Conservation (phyloP, 805 yeast species). For the Wickerhamiella galacta region DNA sequence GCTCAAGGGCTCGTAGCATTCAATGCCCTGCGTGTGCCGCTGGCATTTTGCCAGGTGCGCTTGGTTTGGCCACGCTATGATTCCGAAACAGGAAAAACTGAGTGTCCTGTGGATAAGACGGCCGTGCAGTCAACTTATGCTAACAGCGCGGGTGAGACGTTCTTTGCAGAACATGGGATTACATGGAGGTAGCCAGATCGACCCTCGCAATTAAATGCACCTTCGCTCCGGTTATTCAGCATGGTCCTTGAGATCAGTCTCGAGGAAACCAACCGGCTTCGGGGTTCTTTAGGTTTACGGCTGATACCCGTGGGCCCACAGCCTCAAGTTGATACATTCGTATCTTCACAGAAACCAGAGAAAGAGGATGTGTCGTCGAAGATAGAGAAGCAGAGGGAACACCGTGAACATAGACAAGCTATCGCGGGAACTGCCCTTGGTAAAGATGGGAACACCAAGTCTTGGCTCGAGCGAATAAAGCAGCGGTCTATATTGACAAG, state of each 20-base stretch:
- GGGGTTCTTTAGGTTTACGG: constrained; percentile 3
- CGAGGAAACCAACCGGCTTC: constrained; percentile 4
- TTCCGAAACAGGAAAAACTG: not conserved
- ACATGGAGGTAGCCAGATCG: not conserved
- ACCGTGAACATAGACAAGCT: not conserved
- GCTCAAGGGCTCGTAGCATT: constrained; percentile 4
- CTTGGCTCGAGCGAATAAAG: too few relatives aligned
- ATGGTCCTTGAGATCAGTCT: constrained; percentile 1
- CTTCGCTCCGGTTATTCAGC: too few relatives aligned
- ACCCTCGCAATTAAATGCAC: too few relatives aligned
- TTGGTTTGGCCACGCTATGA: not conserved
- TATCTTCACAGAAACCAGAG: not conserved
- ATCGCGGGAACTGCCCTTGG: not conserved
- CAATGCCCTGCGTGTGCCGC: constrained; percentile 2
- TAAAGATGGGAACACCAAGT: too few relatives aligned
- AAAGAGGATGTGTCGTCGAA: not conserved
- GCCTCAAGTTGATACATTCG: not conserved
- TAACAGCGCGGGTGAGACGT: constrained; percentile 4
- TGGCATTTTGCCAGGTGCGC: constrained; percentile 5
- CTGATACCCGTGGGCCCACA: constrained; percentile 1
- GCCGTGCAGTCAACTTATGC: not conserved
- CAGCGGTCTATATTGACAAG: too few relatives aligned
- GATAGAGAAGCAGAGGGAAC: not conserved
- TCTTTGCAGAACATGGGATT: not conserved
- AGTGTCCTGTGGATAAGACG: not conserved